phyloP scores from a whole-genome alignment of 495 filamentous ascomycete species.

The Acidomyces sp. region DNA sequence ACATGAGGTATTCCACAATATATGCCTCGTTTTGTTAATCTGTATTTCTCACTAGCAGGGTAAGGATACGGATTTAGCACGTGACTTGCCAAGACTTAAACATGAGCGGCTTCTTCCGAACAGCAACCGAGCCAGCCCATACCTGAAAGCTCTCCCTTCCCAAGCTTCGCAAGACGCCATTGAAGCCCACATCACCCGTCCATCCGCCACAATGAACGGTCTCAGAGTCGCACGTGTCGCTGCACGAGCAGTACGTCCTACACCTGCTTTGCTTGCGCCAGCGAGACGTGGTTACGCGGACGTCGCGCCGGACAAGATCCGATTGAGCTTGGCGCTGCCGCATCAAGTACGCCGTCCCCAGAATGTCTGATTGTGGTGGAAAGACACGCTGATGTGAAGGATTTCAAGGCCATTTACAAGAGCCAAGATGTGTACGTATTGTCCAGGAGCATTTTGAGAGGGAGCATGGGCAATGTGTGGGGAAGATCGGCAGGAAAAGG shows the following conservation, averaged over 20 bases:
- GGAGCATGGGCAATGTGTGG: too few relatives aligned
- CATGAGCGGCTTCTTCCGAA: too few relatives aligned
- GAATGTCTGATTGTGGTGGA: constrained; percentile 8
- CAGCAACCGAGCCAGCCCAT: background rate
- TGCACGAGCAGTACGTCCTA: constrained; percentile 62
- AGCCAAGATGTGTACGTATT: constrained; percentile 60
- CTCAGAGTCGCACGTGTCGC: constrained; percentile 80
- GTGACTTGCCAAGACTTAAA: too few relatives aligned
- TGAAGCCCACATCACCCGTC: constrained; percentile 16
- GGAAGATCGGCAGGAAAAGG: too few relatives aligned
- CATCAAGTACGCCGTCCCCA: constrained; percentile 66
- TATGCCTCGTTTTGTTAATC: too few relatives aligned
- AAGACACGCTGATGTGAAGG: constrained; percentile 1
- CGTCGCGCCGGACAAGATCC: constrained; percentile 89
- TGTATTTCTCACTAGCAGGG: too few relatives aligned
- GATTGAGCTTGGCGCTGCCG: constrained; percentile 90
- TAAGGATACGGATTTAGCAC: too few relatives aligned
- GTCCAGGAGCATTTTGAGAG: too few relatives aligned
- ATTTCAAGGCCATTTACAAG: constrained; percentile 54
- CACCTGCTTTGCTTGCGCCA: constrained; percentile 51
- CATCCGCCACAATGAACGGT: constrained; percentile 57
- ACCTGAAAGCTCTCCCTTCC: constrained; percentile 9
- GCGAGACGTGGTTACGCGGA: constrained; percentile 89
- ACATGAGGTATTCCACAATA: too few relatives aligned
- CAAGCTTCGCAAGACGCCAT: constrained; percentile 15